Conservation (phyloP, 2,329 filamentous ascomycete species). For the Immersiporthe knoxdaviesiana region DNA sequence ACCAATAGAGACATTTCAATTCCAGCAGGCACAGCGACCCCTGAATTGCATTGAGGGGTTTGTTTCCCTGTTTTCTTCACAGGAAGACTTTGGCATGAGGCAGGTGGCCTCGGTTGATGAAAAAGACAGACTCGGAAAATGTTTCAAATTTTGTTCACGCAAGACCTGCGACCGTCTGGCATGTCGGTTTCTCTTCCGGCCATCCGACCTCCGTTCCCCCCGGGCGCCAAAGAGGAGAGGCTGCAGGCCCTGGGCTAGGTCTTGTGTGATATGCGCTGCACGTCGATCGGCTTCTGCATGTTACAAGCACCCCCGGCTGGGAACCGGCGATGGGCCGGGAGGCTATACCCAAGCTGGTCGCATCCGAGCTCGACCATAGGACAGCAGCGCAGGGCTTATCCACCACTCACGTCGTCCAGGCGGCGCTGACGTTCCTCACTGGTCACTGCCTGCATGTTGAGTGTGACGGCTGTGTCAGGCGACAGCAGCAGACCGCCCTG, state of each 20-base stretch:
- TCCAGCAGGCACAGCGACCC: neutral
- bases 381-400: constrained; percentile 2
- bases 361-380: constrained; percentile 7
- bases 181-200: neutral
- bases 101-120: neutral
- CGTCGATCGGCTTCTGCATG: constrained; percentile 8
- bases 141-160: neutral
- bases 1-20: neutral
- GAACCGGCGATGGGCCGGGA: constrained; percentile 6
- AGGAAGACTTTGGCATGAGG: neutral
- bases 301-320: neutral
- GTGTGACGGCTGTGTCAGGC: constrained; percentile 6
- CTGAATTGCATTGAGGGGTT: no score
- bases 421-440: neutral
- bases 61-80: no score
- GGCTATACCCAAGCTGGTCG: constrained; percentile 3
- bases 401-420: constrained; percentile 2
- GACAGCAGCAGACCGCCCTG: constrained; percentile 7
- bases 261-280: constrained; percentile 15
- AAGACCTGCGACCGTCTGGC: neutral
- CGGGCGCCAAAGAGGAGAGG: no score
- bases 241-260: constrained; percentile 17
- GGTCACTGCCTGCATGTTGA: neutral
- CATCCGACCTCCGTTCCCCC: neutral
- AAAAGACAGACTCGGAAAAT: no score